Evolutionary conservation across 352 stramenopile species (phyloP).

Genomic region (Phytophthora kernoviae): DNA sequence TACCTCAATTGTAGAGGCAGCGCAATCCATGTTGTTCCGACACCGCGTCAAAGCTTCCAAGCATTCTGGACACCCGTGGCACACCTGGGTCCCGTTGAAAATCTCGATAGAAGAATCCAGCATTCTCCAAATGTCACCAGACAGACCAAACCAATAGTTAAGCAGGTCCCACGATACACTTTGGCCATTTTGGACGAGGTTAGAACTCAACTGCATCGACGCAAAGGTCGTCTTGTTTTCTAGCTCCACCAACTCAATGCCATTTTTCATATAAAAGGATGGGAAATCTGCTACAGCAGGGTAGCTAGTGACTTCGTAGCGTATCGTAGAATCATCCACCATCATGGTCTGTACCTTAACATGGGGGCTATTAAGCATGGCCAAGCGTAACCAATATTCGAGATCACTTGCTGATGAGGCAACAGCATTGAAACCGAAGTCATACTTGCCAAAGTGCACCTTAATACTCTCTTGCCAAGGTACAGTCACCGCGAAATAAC

Average conservation of each 20-base stretch:
- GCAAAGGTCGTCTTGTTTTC: slow-evolving; percentile 2
- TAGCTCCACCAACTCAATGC: background rate
- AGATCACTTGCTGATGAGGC: background rate
- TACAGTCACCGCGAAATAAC: slow-evolving; percentile 14
- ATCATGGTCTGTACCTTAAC: slow-evolving; percentile 6
- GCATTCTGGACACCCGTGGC: slow-evolving; percentile 17
- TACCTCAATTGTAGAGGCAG: slow-evolving; percentile 10
- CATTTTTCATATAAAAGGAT: slow-evolving; percentile 13
- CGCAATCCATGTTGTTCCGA: slow-evolving; percentile 22
- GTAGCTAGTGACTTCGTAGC: slow-evolving; percentile 13
- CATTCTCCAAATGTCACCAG: background rate
- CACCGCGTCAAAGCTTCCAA: slow-evolving; percentile 24
- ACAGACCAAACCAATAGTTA: slow-evolving; percentile 14
- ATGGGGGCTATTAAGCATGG: background rate
- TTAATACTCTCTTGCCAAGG: background rate
- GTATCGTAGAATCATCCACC: background rate
- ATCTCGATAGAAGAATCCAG: slow-evolving; percentile 12
- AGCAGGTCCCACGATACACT: slow-evolving; percentile 7
- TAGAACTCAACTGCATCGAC: slow-evolving; percentile 21
- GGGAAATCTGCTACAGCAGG: slow-evolving; percentile 5
- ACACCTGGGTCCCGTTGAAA: slow-evolving; percentile 12
- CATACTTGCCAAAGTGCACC: background rate
- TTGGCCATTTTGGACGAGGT: slow-evolving; percentile 15
- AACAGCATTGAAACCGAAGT: slow-evolving; percentile 4
- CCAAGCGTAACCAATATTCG: slow-evolving; percentile 4